Evolutionary conservation across 2,329 filamentous ascomycete genomes (phyloP), one percentile per base, ranked within the genome.

Genomic region (Beauveria asiatica): DNA sequence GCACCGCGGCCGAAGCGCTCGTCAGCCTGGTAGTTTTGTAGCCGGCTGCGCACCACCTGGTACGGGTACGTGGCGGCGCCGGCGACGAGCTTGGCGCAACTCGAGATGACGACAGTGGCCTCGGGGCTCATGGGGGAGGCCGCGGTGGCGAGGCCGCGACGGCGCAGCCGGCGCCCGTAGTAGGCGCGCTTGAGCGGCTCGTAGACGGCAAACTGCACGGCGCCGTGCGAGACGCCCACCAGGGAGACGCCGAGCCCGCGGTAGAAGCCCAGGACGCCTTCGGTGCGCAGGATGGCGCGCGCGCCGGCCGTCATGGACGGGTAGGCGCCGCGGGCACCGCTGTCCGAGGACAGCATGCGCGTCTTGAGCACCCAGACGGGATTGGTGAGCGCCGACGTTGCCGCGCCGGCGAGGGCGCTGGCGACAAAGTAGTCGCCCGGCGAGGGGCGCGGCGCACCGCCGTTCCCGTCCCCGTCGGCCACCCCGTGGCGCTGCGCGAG

Each of bases 291-390:
- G 21, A 99, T 83, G 49, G 84, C 81, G 42, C 72, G 73, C 2
- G 86, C 82, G 30, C 94, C 94, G 53, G 86, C 81, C 65, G 80
- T 76, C 78, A 97, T 90, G 65, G 84, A 87, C 17, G 83, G 81
- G 74, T 99, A 99, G 1, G 93, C 94, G 16, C 91, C 91, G 2
- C 81, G 83, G 6, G 85, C 81, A 59, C 83, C 79, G 54, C 84
- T 83, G 65, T 94, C 90, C 4, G 90, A 92, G 33, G 92, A 91
- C 25, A 97, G 80, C 92, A 99, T 97, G 64, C 94, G 88, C 9
- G 93, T 97, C 78, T 97, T 97, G 72, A 99, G 85, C 3, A 99
- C 94, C 94, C 94, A 99, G 67, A 99, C 87, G 2, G 94, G 94
- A 71, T 97, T 97, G 33, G 94, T 97, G 65, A 93, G 80, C 33